A percentile compares a stretch with the other conserved stretches of the same genome.
These are phyloP conservation scores for Austroboletus rostrupii DNA, from an alignment of 1,284 basidiomycete species.

Conservation along the genomic window DNA sequence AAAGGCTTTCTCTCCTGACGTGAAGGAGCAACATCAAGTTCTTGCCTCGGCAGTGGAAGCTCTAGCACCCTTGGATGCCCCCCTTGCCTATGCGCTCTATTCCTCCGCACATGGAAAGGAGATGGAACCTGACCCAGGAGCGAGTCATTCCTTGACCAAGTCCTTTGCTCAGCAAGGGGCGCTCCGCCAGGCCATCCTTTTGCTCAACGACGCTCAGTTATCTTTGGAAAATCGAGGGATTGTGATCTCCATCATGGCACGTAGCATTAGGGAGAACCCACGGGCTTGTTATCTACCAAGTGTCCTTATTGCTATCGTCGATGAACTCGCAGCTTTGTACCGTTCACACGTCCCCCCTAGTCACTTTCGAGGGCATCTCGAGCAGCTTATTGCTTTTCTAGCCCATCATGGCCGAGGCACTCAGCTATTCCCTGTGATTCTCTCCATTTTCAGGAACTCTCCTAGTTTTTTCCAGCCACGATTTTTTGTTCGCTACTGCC, in stretches of 20 bases:
- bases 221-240: slow-evolving; percentile 17
- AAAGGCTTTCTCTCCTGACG: slow-evolving; percentile 9
- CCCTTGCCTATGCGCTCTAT: slow-evolving; percentile 22
- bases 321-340: slow-evolving; percentile 23
- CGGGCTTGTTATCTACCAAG: slow-evolving; percentile 6
- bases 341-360: slow-evolving; percentile 18
- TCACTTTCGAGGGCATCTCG: slow-evolving; percentile 28
- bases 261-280: slow-evolving; percentile 16
- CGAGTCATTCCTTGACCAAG: slow-evolving; percentile 13
- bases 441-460: slow-evolving; percentile 15
- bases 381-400: slow-evolving; percentile 22
- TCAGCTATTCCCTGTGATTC: slow-evolving; percentile 16
- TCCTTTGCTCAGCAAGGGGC: slow-evolving; percentile 17
- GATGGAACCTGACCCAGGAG: neutral
- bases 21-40: slow-evolving; percentile 11
- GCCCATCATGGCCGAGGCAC: slow-evolving; percentile 18
- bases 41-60: slow-evolving; percentile 13
- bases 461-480: slow-evolving; percentile 19
- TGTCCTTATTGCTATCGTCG: slow-evolving; percentile 12
- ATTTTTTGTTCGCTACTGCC: slow-evolving; percentile 25
- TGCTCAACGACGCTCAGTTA: slow-evolving; percentile 14
- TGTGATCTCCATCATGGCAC: slow-evolving; percentile 23
- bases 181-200: slow-evolving; percentile 10
- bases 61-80: slow-evolving; percentile 16
- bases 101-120: slow-evolving; percentile 1